phyloP scores from a whole-genome alignment of 306 rosid genomes.

The Ochetophila trinervis region DNA sequence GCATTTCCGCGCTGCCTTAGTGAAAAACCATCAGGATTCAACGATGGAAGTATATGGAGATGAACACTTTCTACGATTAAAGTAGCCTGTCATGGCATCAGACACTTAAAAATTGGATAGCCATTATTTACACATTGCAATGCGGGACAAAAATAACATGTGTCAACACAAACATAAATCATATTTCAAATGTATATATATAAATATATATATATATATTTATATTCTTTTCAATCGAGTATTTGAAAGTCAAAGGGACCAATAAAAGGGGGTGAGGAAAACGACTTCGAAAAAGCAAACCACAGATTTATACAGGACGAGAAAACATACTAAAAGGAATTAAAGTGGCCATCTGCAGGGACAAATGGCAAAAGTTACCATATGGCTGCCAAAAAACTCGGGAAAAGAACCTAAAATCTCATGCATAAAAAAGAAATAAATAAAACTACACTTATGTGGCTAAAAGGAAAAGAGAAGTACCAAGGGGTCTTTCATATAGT shows the following conservation, averaged over 20 bases:
- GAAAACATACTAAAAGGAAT: neutral
- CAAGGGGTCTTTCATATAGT: constrained; percentile 74
- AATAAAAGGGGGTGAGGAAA: neutral
- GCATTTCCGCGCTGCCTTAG: constrained; percentile 79
- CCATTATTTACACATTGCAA: constrained; percentile 10
- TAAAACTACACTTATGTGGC: neutral
- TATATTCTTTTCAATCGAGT: neutral
- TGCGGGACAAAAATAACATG: neutral
- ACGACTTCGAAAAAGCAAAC: neutral
- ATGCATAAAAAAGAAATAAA: neutral
- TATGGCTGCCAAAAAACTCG: no score
- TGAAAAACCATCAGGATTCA: constrained; percentile 95
- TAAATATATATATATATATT: neutral
- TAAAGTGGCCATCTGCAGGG: neutral
- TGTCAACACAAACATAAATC: neutral
- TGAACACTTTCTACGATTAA: constrained; percentile 75
- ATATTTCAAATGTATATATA: no score
- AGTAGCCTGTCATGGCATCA: constrained; percentile 50
- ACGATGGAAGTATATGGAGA: constrained; percentile 94
- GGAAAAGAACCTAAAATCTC: neutral
- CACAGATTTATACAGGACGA: neutral
- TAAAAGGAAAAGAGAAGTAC: constrained; percentile 40
- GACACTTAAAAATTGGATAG: constrained; percentile 22
- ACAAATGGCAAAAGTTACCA: no score
- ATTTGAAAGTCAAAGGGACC: neutral